A percentile compares a stretch with the other conserved stretches of the same genome.
These are phyloP conservation scores for Neocallimastix lanati DNA, from an alignment of 192 early-diverging fungal genomes.

Conservation along the genomic window DNA sequence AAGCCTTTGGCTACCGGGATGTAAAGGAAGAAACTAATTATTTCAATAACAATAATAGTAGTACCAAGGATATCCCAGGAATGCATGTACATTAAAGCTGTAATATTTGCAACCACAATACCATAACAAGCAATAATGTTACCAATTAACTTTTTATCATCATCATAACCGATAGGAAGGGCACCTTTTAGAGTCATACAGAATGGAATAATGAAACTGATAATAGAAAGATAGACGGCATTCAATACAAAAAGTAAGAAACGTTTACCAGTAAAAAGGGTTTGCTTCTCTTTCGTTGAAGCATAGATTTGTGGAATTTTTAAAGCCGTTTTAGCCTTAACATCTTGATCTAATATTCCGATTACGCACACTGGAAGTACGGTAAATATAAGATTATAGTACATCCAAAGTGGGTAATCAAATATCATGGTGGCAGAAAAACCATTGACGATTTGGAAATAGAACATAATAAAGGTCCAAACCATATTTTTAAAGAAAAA, in stretches of 20 bases:
- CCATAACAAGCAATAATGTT: slow-evolving; percentile 32
- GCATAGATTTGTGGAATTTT: slow-evolving; percentile 45
- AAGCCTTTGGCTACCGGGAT: slow-evolving; percentile 48
- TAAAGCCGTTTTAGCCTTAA: slow-evolving; percentile 28
- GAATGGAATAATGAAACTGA: slow-evolving; percentile 59
- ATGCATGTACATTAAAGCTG: background rate
- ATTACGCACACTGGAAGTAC: slow-evolving; percentile 45
- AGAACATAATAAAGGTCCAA: slow-evolving; percentile 73
- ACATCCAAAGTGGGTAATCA: slow-evolving; percentile 81
- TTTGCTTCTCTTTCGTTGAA: slow-evolving; percentile 49
- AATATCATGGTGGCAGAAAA: slow-evolving; percentile 63
- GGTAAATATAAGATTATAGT: slow-evolving; percentile 74
- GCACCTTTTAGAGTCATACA: slow-evolving; percentile 31
- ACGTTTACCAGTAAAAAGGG: slow-evolving; percentile 59
- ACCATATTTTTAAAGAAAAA: slow-evolving; percentile 95
- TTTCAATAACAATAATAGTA: slow-evolving; percentile 10
- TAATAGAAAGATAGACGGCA: slow-evolving; percentile 79
- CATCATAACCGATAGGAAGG: slow-evolving; percentile 30
- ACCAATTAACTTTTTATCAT: slow-evolving; percentile 49
- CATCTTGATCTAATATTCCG: slow-evolving; percentile 40
- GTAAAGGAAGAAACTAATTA: slow-evolving; percentile 42
- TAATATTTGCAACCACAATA: background rate
- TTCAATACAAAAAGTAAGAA: slow-evolving; percentile 76
- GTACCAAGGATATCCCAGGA: background rate
- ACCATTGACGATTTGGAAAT: slow-evolving; percentile 75